phyloP scores from a whole-genome alignment of 352 stramenopile genomes.

The Phytopythium delawarense region DNA sequence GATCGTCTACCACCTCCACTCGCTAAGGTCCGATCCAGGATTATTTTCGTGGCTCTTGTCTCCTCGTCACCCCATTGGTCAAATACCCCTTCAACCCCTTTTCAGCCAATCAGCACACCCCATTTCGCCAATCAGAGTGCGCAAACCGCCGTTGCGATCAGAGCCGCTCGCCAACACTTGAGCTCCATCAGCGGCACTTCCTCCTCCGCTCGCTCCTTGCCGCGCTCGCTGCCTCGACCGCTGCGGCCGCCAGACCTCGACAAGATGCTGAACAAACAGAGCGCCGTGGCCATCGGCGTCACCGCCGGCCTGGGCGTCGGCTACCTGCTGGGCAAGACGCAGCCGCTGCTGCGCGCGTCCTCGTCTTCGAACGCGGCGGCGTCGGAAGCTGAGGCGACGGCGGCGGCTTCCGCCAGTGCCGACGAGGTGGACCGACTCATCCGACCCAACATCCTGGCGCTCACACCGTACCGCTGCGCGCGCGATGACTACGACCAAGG shows the following conservation, averaged over 20 bases:
- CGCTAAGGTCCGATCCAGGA: neutral
- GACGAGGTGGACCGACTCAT: slow-evolving; percentile 86
- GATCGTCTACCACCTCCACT: neutral
- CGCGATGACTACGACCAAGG: slow-evolving; percentile 94
- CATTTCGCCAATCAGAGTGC: neutral
- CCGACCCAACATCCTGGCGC: slow-evolving; percentile 94
- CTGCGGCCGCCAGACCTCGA: neutral
- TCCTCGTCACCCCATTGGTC: neutral
- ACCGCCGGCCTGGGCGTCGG: slow-evolving; percentile 63
- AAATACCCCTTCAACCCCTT: neutral
- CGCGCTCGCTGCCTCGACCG: neutral
- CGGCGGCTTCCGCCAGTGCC: neutral
- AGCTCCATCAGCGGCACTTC: neutral
- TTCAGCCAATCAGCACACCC: neutral
- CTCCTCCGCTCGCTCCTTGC: neutral
- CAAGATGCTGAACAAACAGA: slow-evolving; percentile 64
- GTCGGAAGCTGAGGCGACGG: neutral
- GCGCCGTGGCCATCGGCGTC: slow-evolving; percentile 50
- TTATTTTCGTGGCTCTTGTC: neutral
- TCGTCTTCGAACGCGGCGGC: neutral
- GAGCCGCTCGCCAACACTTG: neutral
- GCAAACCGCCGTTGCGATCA: neutral
- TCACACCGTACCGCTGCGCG: slow-evolving; percentile 96
- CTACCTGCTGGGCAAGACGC: slow-evolving; percentile 56
- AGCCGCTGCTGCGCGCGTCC: slow-evolving; percentile 16